Evolutionary conservation across 2,329 filamentous ascomycete genomes (phyloP).

Genomic region (Penicillium sp.): DNA sequence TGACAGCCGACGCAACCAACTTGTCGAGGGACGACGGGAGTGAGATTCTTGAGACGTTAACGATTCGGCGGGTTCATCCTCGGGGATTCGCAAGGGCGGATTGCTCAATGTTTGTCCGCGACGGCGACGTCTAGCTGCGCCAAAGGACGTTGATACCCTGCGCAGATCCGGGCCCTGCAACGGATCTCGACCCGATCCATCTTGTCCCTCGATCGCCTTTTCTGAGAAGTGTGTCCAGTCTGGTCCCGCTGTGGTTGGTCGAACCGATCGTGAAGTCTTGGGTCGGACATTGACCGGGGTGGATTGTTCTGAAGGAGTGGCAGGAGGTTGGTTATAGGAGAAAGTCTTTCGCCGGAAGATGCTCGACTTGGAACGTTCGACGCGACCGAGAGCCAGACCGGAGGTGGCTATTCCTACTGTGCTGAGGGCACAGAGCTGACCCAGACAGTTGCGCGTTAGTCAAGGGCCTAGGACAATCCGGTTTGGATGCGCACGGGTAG

Average conservation of each 20-base stretch:
- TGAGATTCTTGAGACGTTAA: conserved; percentile 26
- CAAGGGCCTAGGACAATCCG: background rate
- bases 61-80: conserved; percentile 32
- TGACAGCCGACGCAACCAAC: conserved; percentile 65
- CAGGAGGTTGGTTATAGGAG: conserved; percentile 30
- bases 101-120: conserved; percentile 47
- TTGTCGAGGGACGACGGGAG: conserved; percentile 51
- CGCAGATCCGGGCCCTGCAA: conserved; percentile 29
- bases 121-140: conserved; percentile 40
- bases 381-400: conserved; percentile 63
- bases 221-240: conserved; percentile 23
- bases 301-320: conserved; percentile 23
- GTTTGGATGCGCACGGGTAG: background rate
- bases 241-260: conserved; percentile 24
- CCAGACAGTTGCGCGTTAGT: conserved; percentile 16
- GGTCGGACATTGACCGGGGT: conserved; percentile 27
- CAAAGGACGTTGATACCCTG: conserved; percentile 37
- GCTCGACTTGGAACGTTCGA: conserved; percentile 47
- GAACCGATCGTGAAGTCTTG: conserved; percentile 29
- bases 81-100: conserved; percentile 36
- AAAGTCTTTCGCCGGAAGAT: conserved; percentile 37
- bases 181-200: conserved; percentile 20
- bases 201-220: conserved; percentile 17
- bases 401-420: conserved; percentile 66
- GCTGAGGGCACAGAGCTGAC: conserved; percentile 67